Base-by-base conservation (phyloP, 495 filamentous ascomycete genomes). In the Daldinia grandis region DNA sequence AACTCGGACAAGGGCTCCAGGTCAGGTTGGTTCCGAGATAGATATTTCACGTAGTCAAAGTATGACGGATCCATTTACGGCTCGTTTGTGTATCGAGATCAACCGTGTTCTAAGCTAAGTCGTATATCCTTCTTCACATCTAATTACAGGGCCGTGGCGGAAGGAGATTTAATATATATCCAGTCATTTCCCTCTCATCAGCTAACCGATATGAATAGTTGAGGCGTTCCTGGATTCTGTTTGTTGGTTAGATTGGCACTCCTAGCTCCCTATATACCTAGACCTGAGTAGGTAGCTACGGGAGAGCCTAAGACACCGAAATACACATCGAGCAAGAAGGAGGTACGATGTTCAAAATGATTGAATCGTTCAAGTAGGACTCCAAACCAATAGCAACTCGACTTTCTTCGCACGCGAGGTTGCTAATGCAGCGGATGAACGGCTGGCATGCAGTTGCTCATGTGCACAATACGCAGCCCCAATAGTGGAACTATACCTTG, bases 11-110 rank as follows among this genome's bases (percentile, higher is more conserved):
- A 15, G 5, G 42, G 58, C 8, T 1, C 12, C 1, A 50, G 58
- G n/a, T 24, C 28, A 10, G 58, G 25, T 33, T n/a, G 17, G 10
- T 35, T 4, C 1, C 21, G 27, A 38, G 58, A 50, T 50, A 61
- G 50, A 21, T 61, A 9, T 14, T 50, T 47, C 17, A 61, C 58
- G 21, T 61, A 61, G 12, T 50, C 58, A 12, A 31, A 50, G 14
- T 61, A 61, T 30, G 40, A 35, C 1, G 12, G 27, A 33, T 50
- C 42, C 58, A 61, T 61, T 21, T 14, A 15, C 8, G 15, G 14
- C 54, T 38, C 12, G 10, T 24, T 30, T 9, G 24, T 10, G 53
- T 24, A 57, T 15, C 4, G 7, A 30, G 49, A 17, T 30, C 15
- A 4, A 12, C 14, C 5, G 3, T 30, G 24, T 14, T 14, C 15